These are phyloP conservation scores for Boletellus ananiceps DNA, from an alignment of 768 basidiomycete species.

Conservation along the genomic window DNA sequence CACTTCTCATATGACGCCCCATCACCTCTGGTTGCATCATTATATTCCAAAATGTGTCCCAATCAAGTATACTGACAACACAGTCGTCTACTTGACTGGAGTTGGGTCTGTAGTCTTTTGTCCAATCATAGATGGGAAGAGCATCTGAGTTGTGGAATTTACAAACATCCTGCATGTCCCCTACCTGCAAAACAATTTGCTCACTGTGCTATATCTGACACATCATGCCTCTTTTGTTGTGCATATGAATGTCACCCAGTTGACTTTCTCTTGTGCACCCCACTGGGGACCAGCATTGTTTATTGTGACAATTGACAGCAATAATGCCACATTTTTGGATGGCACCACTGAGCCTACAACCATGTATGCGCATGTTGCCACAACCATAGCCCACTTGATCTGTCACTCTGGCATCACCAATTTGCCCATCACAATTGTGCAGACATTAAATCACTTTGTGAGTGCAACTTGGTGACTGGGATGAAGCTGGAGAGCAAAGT, in stretches of 20 bases:
- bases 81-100: background rate
- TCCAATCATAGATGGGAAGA: conserved; percentile 4
- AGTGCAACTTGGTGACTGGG: conserved; percentile 12
- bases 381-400: conserved; percentile 4
- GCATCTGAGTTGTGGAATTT: conserved; percentile 6
- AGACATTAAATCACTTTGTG: conserved; percentile 3
- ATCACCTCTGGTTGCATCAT: background rate
- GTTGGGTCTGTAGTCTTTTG: conserved; percentile 1
- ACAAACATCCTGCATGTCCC: conserved; percentile 20
- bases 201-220: conserved; percentile 16
- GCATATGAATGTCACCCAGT: background rate
- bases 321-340: conserved; percentile 19
- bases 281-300: conserved; percentile 12
- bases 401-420: conserved; percentile 22
- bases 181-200: conserved; percentile 12
- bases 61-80: background rate
- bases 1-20: no score
- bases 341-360: no score
- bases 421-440: conserved; percentile 18
- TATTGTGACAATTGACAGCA: no score
- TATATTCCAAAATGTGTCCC: background rate
- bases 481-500: no score
- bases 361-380: background rate
- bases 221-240: no score
- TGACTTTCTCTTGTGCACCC: background rate